A percentile compares a stretch with the other conserved stretches of the same genome.
Evolutionary conservation across 208 protist genomes (phyloP).

Genomic region (Leishmania amazonensis): DNA sequence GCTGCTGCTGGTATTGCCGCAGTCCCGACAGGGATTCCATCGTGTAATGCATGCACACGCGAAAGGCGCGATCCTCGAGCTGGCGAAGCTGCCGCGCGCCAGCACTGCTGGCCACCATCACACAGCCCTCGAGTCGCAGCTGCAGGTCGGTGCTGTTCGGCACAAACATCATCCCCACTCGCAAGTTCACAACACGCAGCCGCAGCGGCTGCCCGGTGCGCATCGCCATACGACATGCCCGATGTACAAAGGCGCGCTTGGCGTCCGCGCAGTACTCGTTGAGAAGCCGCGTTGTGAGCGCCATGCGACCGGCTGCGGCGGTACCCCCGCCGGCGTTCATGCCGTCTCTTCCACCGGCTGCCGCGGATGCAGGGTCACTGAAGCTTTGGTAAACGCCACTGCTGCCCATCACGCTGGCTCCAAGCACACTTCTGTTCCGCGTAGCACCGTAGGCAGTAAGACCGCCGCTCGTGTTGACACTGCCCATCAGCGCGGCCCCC

Average conservation of each 20-base stretch:
- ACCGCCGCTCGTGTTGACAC: background rate
- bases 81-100: conserved; percentile 35
- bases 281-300: conserved; percentile 51
- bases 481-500: background rate
- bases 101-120: conserved; percentile 54
- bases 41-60: conserved; percentile 63
- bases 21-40: conserved; percentile 30
- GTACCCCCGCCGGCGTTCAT: background rate
- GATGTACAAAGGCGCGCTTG: conserved; percentile 75
- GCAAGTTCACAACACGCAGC: conserved; percentile 68
- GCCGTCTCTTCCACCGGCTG: conserved; percentile 7
- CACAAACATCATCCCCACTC: conserved; percentile 71
- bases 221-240: conserved; percentile 68
- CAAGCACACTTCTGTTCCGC: background rate
- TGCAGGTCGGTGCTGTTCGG: conserved; percentile 79
- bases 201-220: conserved; percentile 35
- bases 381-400: background rate
- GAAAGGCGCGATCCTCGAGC: conserved; percentile 69
- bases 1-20: conserved; percentile 24
- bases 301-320: conserved; percentile 26
- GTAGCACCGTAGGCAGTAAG: background rate
- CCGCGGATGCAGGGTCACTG: background rate
- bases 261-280: conserved; percentile 85
- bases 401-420: background rate
- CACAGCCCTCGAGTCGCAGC: conserved; percentile 75